Evolutionary conservation across 176 grass and related monocot genomes (phyloP).

Genomic region (Leersia perrieri): DNA sequence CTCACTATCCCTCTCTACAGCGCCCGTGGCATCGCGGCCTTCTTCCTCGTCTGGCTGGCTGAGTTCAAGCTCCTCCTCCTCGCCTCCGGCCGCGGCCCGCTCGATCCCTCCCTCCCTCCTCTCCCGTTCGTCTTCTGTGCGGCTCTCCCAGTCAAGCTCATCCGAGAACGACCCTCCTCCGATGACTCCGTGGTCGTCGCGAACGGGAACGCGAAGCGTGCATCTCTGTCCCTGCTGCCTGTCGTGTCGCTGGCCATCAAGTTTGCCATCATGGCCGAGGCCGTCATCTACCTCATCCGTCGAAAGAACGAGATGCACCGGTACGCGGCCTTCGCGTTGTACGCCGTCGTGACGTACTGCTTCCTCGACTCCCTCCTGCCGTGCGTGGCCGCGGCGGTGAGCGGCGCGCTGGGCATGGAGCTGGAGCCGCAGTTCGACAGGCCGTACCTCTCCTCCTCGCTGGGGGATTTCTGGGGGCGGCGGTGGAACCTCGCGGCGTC

Average conservation of each 20-base stretch:
- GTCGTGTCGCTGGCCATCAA: background rate
- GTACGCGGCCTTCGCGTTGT: background rate
- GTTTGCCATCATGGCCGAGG: background rate
- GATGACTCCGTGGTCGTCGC: background rate
- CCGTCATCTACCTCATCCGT: slow-evolving; percentile 15
- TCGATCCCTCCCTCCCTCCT: slow-evolving; percentile 20
- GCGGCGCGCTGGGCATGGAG: slow-evolving; percentile 9
- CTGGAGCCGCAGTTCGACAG: slow-evolving; percentile 36
- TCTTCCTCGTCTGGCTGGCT: slow-evolving; percentile 43
- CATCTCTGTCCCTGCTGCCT: too few species aligned
- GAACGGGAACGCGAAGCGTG: background rate
- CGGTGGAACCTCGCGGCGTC: slow-evolving; percentile 49
- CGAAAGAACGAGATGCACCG: background rate
- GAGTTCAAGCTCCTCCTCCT: slow-evolving; percentile 52
- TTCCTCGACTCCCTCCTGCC: too few species aligned
- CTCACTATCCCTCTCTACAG: slow-evolving; percentile 20
- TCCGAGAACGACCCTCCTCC: background rate
- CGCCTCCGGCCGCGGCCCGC: slow-evolving; percentile 32
- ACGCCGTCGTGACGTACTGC: background rate
- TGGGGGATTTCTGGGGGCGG: slow-evolving; percentile 43
- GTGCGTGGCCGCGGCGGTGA: background rate
- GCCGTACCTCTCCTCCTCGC: slow-evolving; percentile 27
- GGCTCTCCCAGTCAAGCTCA: slow-evolving; percentile 43
- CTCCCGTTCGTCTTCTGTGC: slow-evolving; percentile 27
- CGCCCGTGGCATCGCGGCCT: slow-evolving; percentile 17